Evolutionary conservation across 2,329 filamentous ascomycete species (phyloP), one percentile per base, ranked within the genome.

Genomic region (Bretziella fagacearum): DNA sequence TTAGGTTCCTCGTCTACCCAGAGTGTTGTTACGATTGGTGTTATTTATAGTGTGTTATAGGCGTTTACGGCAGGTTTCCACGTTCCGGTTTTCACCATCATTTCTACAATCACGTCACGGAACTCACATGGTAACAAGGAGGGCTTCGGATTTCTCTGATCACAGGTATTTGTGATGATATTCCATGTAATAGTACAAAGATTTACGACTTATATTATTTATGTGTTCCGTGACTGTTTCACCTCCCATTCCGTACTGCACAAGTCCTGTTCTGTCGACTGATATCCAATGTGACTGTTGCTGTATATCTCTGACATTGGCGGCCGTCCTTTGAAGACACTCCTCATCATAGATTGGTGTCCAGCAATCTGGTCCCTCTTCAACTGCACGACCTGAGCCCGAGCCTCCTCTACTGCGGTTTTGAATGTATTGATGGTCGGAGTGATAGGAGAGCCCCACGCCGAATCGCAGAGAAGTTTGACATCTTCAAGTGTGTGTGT

Each of bases 401-500:
- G 35, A 6, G 48, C 44, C 37, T 50, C 37, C 27, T 27, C 23
- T n/a, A 50, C 37, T 13, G 25, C 23, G 4, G 17, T 20, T 15
- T 32, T 10, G 10, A 50, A 50, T 13, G 37, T 27, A 6, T 29
- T 11, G 13, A 49, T 25, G 27, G 41, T 18, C 17, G 50, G 46
- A 6, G 44, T 39, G 4, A 51, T 49, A 10, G 44, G 33, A 23
- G 32, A 23, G n/a, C 50, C 46, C 50, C 50, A 51, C 6, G 50
- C 50, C 10, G 15, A 23, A 46, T 51, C 44, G 42, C 50, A 51
- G 10, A 44, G 32, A 17, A 35, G 22, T 17, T 51, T 49, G 29
- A 51, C 17, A 26, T 51, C 46, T 23, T 46, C 41, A 17, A 49
- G 10, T 2, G 41, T 36, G 30, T 46, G 46, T 7, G 41, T 18